Base-by-base conservation (phyloP, 2,329 filamentous ascomycete species). In the Hymenoscyphus occultus region DNA sequence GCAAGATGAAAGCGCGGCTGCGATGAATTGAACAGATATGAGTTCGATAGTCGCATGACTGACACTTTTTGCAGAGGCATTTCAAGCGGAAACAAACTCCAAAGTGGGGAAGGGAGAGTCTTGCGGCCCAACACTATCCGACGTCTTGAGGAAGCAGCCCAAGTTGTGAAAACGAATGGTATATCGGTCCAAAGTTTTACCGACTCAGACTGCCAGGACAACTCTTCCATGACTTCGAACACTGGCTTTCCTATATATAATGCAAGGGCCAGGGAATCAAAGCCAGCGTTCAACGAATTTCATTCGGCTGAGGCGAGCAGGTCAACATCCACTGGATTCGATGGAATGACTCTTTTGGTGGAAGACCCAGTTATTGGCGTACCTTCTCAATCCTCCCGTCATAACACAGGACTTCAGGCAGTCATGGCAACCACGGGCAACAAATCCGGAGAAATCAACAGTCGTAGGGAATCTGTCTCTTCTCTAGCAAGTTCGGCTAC, bases 61-160 rank as follows among this genome's bases (percentile, higher is more conserved):
- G 16, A 61, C 2, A 4, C 10, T 56, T 32, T 45, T 31, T n/a
- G 13, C 14, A 68, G 66, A 48, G 68, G 68, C 32, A 65, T 69
- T 32, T 68, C 64, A 13, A 69, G 63, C 42, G 60, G 64, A 13
- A 62, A 59, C 48, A 67, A 68, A 13, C 60, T 63, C 19, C 68
- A 64, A 56, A 58, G 61, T 35, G 39, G 28, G 6, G 31, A 63
- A 2, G 62, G 64, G 28, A 62, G 59, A 28, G 40, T 64, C 3
- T 39, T 69, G 39, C 56, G 65, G 42, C 64, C 64, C 10, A 64
- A 67, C 19, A 69, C 68, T 5, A 60, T 69, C 28, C 13, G 60
- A n/a, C 64, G 35, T 51, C 32, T 69, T 40, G 62, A 60, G 57
- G 61, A 64, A 42, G 68, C 68, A 13, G 56, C 60, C 13, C 35